phyloP scores from a whole-genome alignment of 441 rosid genomes.

The Croton setiger region DNA sequence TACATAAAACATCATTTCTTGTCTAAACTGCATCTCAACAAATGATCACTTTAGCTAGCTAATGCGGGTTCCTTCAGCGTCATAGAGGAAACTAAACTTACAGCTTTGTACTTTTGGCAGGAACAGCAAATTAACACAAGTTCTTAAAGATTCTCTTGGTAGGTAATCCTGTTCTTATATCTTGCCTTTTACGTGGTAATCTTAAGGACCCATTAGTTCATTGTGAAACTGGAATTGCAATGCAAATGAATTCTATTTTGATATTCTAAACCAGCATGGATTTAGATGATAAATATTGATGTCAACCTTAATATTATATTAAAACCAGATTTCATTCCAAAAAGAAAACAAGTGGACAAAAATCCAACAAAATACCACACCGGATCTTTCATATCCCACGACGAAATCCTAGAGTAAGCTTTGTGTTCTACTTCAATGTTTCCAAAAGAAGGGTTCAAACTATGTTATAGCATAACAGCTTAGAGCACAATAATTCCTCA shows the following conservation, averaged over 20 bases:
- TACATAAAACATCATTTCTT: neutral
- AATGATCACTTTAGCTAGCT: neutral
- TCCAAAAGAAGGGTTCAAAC: neutral
- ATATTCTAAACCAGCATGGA: neutral
- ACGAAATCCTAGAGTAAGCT: neutral
- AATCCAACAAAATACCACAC: neutral
- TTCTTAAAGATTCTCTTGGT: conserved; percentile 87
- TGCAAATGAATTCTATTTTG: neutral
- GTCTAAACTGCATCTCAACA: neutral
- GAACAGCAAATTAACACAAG: conserved; percentile 86
- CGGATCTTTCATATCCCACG: neutral
- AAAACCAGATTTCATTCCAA: neutral
- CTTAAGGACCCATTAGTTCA: neutral
- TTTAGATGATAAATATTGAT: neutral
- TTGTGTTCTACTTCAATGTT: neutral
- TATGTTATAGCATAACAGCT: neutral
- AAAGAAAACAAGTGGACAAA: neutral
- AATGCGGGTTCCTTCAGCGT: neutral
- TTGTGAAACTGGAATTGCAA: neutral
- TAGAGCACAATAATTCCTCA: neutral
- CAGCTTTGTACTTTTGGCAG: conserved; percentile 36
- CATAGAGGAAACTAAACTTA: conserved; percentile 12
- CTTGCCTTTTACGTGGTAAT: neutral
- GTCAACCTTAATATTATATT: neutral
- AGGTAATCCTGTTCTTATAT: conserved; percentile 15